Conservation (phyloP, 352 stramenopile genomes). For the Thraustochytrium striatum region DNA sequence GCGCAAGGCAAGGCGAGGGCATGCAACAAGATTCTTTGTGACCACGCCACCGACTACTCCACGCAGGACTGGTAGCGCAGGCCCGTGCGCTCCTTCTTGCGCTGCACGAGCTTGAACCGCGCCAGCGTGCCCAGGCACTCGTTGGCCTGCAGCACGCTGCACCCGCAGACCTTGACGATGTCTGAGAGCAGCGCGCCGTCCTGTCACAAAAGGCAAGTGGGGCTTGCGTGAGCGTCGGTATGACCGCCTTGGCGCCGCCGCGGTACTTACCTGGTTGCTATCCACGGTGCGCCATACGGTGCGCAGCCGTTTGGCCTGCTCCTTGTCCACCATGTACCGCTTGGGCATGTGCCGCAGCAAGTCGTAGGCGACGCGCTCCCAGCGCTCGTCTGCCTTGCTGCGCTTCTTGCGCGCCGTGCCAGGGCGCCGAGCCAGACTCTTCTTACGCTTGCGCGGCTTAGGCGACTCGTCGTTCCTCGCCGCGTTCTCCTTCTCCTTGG, state of each 20-base stretch:
- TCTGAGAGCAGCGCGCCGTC: background rate
- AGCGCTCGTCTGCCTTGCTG: background rate
- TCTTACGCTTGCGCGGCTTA: background rate
- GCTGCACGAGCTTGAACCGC: background rate
- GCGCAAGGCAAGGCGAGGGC: no score
- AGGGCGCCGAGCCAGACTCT: background rate
- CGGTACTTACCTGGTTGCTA: slow-evolving; percentile 14
- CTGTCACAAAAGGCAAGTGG: background rate
- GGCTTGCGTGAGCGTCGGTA: background rate
- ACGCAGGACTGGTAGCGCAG: no score
- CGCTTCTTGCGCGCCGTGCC: background rate
- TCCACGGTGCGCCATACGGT: background rate
- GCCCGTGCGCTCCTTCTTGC: slow-evolving; percentile 15
- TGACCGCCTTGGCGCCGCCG: background rate
- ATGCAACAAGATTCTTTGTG: no score
- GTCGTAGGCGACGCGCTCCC: background rate
- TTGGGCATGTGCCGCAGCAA: background rate
- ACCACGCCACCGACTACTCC: no score
- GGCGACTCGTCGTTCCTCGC: background rate
- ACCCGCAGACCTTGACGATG: slow-evolving; percentile 15
- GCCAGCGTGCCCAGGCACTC: slow-evolving; percentile 24
- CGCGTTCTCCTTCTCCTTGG: background rate
- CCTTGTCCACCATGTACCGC: background rate
- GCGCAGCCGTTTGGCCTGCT: slow-evolving; percentile 23
- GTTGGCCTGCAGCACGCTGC: slow-evolving; percentile 30